phyloP scores from a whole-genome alignment of 768 basidiomycete species.

The Lyophyllum atratum region DNA sequence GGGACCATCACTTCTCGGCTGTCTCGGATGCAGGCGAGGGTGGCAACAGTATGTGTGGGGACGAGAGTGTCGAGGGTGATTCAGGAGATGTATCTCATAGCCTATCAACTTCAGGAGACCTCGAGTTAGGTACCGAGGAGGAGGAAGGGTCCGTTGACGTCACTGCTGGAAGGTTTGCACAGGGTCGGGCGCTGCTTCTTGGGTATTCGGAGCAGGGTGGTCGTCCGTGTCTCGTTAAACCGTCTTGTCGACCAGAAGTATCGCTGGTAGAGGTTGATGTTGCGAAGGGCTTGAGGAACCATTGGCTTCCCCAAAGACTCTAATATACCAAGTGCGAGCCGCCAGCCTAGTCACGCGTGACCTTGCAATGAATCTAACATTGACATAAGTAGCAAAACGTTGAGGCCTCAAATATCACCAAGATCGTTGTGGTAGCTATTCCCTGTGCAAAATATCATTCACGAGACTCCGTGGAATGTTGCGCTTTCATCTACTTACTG shows the following conservation, averaged over 20 bases:
- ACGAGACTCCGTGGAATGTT: too few species aligned
- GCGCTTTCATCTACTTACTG: too few species aligned
- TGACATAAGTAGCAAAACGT: too few species aligned
- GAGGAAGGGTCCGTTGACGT: conserved; percentile 8
- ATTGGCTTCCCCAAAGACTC: conserved; percentile 68
- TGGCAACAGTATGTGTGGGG: neutral
- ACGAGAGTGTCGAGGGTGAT: neutral
- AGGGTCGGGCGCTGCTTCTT: conserved; percentile 55
- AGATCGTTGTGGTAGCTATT: too few species aligned
- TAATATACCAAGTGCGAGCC: conserved; percentile 26
- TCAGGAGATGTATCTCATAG: neutral
- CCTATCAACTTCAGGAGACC: neutral
- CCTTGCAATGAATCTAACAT: too few species aligned
- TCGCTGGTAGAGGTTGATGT: conserved; percentile 63
- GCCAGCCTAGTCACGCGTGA: too few species aligned
- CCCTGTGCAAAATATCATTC: too few species aligned
- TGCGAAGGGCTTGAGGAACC: conserved; percentile 51
- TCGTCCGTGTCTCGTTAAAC: neutral
- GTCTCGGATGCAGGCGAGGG: neutral
- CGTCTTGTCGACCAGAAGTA: conserved; percentile 23
- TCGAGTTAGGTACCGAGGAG: conserved; percentile 7
- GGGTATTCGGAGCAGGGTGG: conserved; percentile 30
- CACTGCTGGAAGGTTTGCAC: conserved; percentile 38
- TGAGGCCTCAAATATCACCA: too few species aligned
- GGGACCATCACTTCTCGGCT: neutral